Base-by-base conservation (phyloP, 2,329 filamentous ascomycete genomes). In the Aspergillus neotritici region DNA sequence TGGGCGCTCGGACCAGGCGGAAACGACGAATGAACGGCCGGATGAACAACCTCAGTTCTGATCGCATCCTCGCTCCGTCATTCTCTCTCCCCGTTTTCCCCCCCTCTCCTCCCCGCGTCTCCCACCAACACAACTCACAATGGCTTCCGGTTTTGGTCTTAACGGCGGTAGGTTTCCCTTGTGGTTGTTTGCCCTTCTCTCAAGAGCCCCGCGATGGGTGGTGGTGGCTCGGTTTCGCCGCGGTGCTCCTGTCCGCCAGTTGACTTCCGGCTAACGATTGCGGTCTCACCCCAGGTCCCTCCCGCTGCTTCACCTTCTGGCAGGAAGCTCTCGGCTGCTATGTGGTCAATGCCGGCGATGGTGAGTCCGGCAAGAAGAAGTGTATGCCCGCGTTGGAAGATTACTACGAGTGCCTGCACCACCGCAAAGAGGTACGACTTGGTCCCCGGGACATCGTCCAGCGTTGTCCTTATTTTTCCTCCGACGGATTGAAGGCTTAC, bases 301-400 rank as follows among this genome's bases (percentile, higher is more conserved):
- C 76, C 60, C 87, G 91, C 70, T 98, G 93, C 82, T 97, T 95
- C 76, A 87, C 90, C 65, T 98, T 96, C 81, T 98, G 93, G 93
- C 93, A 98, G 74, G 93, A 98, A 73, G 83, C 97, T 54, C 86
- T 98, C 66, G 89, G 89, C 61, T 98, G 93, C 81, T 98, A 98
- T 70, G 89, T 96, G 49, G 83, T 95, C 65, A 97, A 97, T 75
- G 88, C 88, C 43, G 79, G 78, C 53, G 75, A 84, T 53, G 86
- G 91, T 43, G 85, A 90, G 62, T 76, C 81, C 55, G 87, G 87
- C 56, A 93, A 90, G 75, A 85, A 83, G 69, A 94, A 94, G 73
- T 98, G 94, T 68, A 73, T 78, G 13, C 84, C 86, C 12, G 79
- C 82, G 4, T 76, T 97, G 54, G 93, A 98, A 68, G 93, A 98